A percentile compares a stretch with the other conserved stretches of the same genome.
These are phyloP conservation scores for Elsinoe perseae DNA, from an alignment of 2,329 filamentous ascomycete genomes.

Conservation along the genomic window DNA sequence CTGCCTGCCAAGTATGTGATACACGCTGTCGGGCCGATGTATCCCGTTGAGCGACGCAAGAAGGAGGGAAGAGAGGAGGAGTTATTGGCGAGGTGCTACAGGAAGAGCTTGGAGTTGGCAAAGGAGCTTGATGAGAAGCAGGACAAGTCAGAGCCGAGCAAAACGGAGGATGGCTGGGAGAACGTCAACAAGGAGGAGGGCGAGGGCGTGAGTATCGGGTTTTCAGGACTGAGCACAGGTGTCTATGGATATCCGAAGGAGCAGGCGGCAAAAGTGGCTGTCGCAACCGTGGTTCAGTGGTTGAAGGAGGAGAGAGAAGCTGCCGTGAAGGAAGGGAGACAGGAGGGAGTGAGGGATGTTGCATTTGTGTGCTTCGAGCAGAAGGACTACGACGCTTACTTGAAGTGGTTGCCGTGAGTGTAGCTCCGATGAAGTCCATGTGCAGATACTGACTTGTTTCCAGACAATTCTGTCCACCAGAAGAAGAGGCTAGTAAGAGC, in stretches of 20 bases:
- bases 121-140: background rate
- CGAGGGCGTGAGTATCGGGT: conserved; percentile 65
- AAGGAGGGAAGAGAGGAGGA: conserved; percentile 32
- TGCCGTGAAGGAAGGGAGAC: conserved; percentile 20
- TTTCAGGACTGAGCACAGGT: conserved; percentile 79
- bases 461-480: background rate
- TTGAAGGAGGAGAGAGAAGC: conserved; percentile 38
- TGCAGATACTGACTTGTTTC: background rate
- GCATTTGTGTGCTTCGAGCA: conserved; percentile 77
- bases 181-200: conserved; percentile 41
- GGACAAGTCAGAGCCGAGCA: background rate
- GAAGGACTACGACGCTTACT: conserved; percentile 71
- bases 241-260: conserved; percentile 77
- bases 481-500: conserved; percentile 18
- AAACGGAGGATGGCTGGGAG: background rate
- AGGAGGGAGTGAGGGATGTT: conserved; percentile 56
- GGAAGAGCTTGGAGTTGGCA: conserved; percentile 62
- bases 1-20: conserved; percentile 75
- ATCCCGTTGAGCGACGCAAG: conserved; percentile 37
- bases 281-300: conserved; percentile 52
- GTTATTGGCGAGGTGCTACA: conserved; percentile 59
- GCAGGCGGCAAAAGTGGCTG: conserved; percentile 65
- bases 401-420: conserved; percentile 63
- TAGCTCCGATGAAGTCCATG: background rate
- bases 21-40: conserved; percentile 84